Evolutionary conservation across 768 basidiomycete genomes (phyloP).

Genomic region (Pleurotus djamor): DNA sequence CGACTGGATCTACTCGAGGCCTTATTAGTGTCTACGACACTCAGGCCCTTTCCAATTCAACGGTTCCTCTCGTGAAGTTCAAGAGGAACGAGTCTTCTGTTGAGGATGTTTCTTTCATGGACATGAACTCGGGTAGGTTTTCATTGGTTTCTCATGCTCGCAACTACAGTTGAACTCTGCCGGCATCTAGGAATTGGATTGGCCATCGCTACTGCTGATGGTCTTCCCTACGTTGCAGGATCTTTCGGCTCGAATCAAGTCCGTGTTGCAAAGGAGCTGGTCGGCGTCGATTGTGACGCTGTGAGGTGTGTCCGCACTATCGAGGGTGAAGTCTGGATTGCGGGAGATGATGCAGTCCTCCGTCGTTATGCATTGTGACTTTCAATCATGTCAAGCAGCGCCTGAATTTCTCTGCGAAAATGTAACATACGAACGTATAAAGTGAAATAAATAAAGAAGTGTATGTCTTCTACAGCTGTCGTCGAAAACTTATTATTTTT

Average conservation of each 20-base stretch:
- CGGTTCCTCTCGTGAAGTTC: conserved; percentile 36
- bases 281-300: conserved; percentile 62
- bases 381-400: too few species aligned
- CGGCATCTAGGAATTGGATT: conserved; percentile 25
- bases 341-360: conserved; percentile 64
- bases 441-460: too few species aligned
- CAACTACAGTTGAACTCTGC: not conserved
- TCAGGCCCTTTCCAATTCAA: conserved; percentile 26
- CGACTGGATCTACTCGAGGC: conserved; percentile 57
- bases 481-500: too few species aligned
- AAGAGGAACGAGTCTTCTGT: conserved; percentile 45
- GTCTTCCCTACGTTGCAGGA: conserved; percentile 53
- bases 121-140: not conserved
- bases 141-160: not conserved
- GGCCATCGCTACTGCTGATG: conserved; percentile 54
- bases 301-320: conserved; percentile 37
- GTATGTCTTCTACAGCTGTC: too few species aligned
- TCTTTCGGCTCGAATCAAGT: conserved; percentile 42
- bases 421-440: too few species aligned
- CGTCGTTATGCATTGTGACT: conserved; percentile 33
- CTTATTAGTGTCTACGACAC: conserved; percentile 56
- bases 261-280: conserved; percentile 38
- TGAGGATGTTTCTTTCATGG: conserved; percentile 42
- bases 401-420: too few species aligned
- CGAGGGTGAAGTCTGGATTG: conserved; percentile 44